These are phyloP conservation scores for Linnemannia zychae DNA, from an alignment of 192 early-diverging fungal species.

Conservation along the genomic window DNA sequence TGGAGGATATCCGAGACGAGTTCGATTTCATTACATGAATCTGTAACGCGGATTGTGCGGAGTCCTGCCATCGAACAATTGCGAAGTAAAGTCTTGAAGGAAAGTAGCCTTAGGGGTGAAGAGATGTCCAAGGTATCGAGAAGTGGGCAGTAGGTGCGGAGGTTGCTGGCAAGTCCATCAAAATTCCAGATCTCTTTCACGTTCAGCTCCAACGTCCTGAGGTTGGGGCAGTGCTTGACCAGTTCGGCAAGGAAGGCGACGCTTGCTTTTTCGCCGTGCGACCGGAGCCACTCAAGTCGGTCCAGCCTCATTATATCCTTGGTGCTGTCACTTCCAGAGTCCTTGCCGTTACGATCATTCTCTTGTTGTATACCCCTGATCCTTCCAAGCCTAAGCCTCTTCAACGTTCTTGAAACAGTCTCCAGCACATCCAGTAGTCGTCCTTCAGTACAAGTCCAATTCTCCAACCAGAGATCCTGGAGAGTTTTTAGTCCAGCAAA, in stretches of 20 bases:
- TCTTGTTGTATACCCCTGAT: not conserved
- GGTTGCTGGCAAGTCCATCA: not conserved
- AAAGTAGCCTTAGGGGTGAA: not conserved
- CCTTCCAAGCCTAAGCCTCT: not conserved
- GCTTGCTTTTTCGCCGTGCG: no score
- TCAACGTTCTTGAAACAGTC: not conserved
- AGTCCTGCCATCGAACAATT: not conserved
- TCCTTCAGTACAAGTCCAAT: not conserved
- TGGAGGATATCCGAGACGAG: no score
- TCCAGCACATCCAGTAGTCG: not conserved
- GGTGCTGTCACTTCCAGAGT: not conserved
- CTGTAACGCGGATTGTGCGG: no score
- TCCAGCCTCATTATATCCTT: not conserved
- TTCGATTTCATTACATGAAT: no score
- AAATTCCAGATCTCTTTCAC: not conserved
- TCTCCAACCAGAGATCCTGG: not conserved
- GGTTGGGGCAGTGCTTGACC: not conserved
- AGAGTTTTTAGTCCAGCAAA: not conserved
- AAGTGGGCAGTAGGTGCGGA: not conserved
- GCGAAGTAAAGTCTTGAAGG: not conserved
- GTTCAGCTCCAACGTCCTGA: not conserved
- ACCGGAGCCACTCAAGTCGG: not conserved
- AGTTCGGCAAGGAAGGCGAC: not conserved
- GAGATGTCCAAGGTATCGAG: not conserved
- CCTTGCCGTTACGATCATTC: not conserved